These are phyloP conservation scores for Calocybe indica DNA, from an alignment of 768 basidiomycete genomes.

Conservation along the genomic window DNA sequence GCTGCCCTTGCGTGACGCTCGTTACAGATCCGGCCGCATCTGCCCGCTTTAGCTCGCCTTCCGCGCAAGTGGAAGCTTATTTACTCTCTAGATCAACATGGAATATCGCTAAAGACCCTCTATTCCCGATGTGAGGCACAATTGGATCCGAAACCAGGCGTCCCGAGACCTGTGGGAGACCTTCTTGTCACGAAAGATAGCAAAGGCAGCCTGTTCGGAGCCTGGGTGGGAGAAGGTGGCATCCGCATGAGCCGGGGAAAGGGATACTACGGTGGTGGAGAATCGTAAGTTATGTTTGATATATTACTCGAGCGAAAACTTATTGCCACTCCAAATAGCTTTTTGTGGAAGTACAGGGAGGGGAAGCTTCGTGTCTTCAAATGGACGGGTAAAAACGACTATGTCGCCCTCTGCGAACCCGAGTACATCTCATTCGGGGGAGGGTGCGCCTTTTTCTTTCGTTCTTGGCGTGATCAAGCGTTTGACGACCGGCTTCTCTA, in stretches of 20 bases:
- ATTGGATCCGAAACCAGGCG: constrained; percentile 22
- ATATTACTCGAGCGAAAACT: neutral
- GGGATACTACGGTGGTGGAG: constrained; percentile 83
- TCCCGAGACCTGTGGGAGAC: constrained; percentile 29
- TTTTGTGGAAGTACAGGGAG: constrained; percentile 65
- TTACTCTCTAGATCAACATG: constrained; percentile 93
- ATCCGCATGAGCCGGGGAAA: constrained; percentile 51
- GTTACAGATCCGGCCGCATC: constrained; percentile 57
- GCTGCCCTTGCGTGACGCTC: neutral
- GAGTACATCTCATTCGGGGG: constrained; percentile 86
- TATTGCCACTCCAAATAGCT: constrained; percentile 35
- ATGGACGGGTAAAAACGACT: constrained; percentile 88
- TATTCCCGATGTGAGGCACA: constrained; percentile 58
- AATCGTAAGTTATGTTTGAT: constrained; percentile 50
- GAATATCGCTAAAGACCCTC: constrained; percentile 86
- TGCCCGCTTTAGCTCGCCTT: constrained; percentile 72
- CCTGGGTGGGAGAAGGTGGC: constrained; percentile 78
- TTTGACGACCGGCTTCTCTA: constrained; percentile 16
- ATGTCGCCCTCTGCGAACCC: constrained; percentile 81
- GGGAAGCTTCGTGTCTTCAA: constrained; percentile 55
- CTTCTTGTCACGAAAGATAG: constrained; percentile 66
- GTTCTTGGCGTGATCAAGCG: constrained; percentile 1
- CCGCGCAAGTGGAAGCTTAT: constrained; percentile 69
- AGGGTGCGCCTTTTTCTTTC: constrained; percentile 51
- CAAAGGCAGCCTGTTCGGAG: constrained; percentile 68